These are phyloP conservation scores for Penicillium waksmanii DNA, from an alignment of 495 filamentous ascomycete genomes.

Conservation along the genomic window DNA sequence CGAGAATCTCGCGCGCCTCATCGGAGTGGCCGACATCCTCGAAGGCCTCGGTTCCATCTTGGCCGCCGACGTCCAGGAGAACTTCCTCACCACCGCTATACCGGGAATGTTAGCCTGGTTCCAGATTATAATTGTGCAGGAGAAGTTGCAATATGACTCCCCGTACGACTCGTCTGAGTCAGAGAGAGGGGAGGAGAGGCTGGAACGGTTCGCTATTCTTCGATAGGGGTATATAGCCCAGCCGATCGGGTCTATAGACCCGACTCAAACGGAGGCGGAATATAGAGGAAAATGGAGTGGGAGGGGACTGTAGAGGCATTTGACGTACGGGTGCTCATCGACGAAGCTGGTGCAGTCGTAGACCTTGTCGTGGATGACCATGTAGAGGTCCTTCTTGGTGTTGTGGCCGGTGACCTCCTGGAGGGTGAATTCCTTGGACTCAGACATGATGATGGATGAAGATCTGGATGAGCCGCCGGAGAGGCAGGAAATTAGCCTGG, in stretches of 20 bases:
- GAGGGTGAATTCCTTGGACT: conserved; percentile 74
- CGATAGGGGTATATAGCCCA: conserved; percentile 13
- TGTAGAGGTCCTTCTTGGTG: conserved; percentile 92
- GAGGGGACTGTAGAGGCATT: not conserved
- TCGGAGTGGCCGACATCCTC: conserved; percentile 99
- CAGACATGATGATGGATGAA: conserved; percentile 60
- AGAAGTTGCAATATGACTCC: no score
- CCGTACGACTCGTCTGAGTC: conserved; percentile 3
- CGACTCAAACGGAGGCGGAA: not conserved
- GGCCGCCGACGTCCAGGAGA: conserved; percentile 91
- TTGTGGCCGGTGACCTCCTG: conserved; percentile 84
- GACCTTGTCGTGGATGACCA: conserved; percentile 95
- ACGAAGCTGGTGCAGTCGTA: conserved; percentile 88
- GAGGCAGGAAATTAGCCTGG: not conserved
- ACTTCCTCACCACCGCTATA: conserved; percentile 96
- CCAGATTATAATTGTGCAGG: not conserved
- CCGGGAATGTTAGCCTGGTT: conserved; percentile 13
- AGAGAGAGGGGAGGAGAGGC: not conserved
- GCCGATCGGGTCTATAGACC: not conserved
- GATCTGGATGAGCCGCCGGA: not conserved
- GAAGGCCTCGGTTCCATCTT: conserved; percentile 97
- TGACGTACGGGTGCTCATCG: conserved; percentile 98
- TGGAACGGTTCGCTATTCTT: not conserved
- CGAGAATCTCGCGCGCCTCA: conserved; percentile 93
- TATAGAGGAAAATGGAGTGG: not conserved